These are phyloP conservation scores for Penicillium psychrosexuale DNA, from an alignment of 2,329 filamentous ascomycete genomes.

Conservation along the genomic window DNA sequence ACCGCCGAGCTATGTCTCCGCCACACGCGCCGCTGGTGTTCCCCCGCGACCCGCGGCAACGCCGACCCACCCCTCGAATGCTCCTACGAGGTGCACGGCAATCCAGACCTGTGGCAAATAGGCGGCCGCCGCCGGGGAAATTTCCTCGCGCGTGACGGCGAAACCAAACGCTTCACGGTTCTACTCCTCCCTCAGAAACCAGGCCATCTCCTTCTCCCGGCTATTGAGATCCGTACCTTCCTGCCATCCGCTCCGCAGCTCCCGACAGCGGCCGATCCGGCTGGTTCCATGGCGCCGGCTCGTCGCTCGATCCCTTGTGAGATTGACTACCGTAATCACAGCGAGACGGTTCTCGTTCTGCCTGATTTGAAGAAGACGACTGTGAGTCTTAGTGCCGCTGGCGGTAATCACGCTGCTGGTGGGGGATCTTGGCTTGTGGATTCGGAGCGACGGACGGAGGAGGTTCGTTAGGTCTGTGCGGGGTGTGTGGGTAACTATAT, in stretches of 20 bases:
- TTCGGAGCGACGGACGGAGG: slow-evolving; percentile 47
- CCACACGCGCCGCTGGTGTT: slow-evolving; percentile 56
- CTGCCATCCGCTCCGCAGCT: slow-evolving; percentile 39
- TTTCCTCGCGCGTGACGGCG: slow-evolving; percentile 56
- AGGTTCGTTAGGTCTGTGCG: slow-evolving; percentile 11
- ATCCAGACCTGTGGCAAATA: slow-evolving; percentile 75
- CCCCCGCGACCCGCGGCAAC: slow-evolving; percentile 29
- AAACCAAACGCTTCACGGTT: slow-evolving; percentile 58
- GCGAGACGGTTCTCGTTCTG: slow-evolving; percentile 72
- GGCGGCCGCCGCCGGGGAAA: slow-evolving; percentile 77
- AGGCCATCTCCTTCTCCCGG: slow-evolving; percentile 74
- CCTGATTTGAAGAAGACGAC: slow-evolving; percentile 69
- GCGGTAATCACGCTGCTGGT: slow-evolving; percentile 40
- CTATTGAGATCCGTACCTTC: slow-evolving; percentile 69
- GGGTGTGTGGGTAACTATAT: not conserved
- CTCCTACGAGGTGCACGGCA: slow-evolving; percentile 74
- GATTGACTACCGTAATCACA: slow-evolving; percentile 74
- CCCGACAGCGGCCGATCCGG: slow-evolving; percentile 16
- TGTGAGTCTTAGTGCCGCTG: slow-evolving; percentile 66
- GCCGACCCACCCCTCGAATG: slow-evolving; percentile 63
- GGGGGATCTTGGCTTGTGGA: slow-evolving; percentile 67
- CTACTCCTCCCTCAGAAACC: slow-evolving; percentile 76
- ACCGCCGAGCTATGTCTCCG: slow-evolving; percentile 49
- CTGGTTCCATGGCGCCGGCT: slow-evolving; percentile 13
- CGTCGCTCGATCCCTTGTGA: slow-evolving; percentile 59